Conservation (phyloP, 495 filamentous ascomycete species). For the Mycothermus thermophilus region DNA sequence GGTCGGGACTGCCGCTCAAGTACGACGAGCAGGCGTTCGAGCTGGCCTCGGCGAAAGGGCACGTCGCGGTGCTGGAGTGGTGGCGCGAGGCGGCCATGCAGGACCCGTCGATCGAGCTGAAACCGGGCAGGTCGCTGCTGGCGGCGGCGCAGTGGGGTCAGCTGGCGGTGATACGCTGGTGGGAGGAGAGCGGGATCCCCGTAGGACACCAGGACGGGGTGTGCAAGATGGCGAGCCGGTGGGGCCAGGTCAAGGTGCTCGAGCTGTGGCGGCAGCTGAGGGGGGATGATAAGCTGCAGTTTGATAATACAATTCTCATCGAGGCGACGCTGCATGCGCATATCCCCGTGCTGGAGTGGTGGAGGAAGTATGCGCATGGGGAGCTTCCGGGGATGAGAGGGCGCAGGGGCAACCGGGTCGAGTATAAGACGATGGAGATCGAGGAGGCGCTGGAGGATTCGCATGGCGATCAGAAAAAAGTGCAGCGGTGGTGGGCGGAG, state of each 20-base stretch:
- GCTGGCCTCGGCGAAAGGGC: constrained; percentile 67
- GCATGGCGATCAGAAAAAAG: constrained; percentile 52
- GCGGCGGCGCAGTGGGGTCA: constrained; percentile 68
- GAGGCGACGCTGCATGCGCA: constrained; percentile 79
- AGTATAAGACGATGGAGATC: constrained; percentile 92
- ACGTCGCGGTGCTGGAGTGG: constrained; percentile 77
- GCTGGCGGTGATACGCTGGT: constrained; percentile 61
- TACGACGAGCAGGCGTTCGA: constrained; percentile 81
- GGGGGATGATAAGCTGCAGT: constrained; percentile 68
- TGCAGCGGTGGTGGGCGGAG: constrained; percentile 76
- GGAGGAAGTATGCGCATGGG: constrained; percentile 57
- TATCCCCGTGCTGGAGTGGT: constrained; percentile 79
- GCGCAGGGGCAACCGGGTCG: constrained; percentile 41
- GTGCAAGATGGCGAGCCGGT: constrained; percentile 66
- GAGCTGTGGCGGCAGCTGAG: constrained; percentile 67
- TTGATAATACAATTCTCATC: constrained; percentile 78
- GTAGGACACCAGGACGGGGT: constrained; percentile 62
- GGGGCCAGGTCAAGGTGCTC: constrained; percentile 77
- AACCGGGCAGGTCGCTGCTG: constrained; percentile 67
- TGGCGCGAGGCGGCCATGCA: constrained; percentile 54
- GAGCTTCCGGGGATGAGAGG: constrained; percentile 31
- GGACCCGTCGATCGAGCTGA: constrained; percentile 36
- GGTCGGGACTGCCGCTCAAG: constrained; percentile 62
- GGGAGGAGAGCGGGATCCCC: constrained; percentile 62
- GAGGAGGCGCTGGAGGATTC: constrained; percentile 88